Percentiles rank a stretch among this genome's conserved stretches.
Conservation (phyloP, 1,139 yeast species). For the Saccharomyces hybrid region DNA sequence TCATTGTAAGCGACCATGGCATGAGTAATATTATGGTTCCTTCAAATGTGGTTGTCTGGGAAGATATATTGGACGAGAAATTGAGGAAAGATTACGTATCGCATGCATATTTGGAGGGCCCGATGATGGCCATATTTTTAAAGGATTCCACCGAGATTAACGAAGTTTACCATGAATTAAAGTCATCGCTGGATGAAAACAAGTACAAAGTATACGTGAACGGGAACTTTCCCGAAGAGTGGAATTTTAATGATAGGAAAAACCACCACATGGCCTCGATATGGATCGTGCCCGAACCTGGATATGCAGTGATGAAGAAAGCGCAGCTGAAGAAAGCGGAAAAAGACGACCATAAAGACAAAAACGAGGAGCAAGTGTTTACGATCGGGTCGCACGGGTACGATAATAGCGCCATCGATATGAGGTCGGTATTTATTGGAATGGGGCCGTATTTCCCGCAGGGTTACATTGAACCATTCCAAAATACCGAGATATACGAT, state of each 20-base stretch:
- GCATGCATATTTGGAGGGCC: slow-evolving; percentile 5
- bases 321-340: slow-evolving; percentile 45
- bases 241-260: slow-evolving; percentile 48
- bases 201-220: slow-evolving; percentile 45
- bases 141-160: slow-evolving; percentile 6
- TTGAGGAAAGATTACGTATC: slow-evolving; percentile 3
- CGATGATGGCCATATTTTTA: slow-evolving; percentile 2
- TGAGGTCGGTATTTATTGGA: slow-evolving; percentile 78
- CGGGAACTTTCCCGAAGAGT: slow-evolving; percentile 56
- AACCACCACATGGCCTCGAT: slow-evolving; percentile 53
- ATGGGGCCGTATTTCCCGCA: slow-evolving; percentile 69
- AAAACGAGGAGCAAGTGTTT: not conserved
- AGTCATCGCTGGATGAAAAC: slow-evolving; percentile 12
- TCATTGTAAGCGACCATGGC: slow-evolving; percentile 86
- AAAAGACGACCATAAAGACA: slow-evolving; percentile 36
- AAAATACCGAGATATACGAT: slow-evolving; percentile 66
- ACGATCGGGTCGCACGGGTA: slow-evolving; percentile 77
- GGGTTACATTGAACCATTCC: slow-evolving; percentile 50
- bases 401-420: slow-evolving; percentile 63
- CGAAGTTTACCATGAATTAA: slow-evolving; percentile 12
- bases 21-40: slow-evolving; percentile 37
- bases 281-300: slow-evolving; percentile 78
- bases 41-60: slow-evolving; percentile 3
- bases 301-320: slow-evolving; percentile 67
- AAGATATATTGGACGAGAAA: slow-evolving; percentile 5